Percentiles rank a stretch among this genome's conserved stretches.
Conservation (phyloP, 148 eudicot genomes). For the Spergularia bocconei region DNA sequence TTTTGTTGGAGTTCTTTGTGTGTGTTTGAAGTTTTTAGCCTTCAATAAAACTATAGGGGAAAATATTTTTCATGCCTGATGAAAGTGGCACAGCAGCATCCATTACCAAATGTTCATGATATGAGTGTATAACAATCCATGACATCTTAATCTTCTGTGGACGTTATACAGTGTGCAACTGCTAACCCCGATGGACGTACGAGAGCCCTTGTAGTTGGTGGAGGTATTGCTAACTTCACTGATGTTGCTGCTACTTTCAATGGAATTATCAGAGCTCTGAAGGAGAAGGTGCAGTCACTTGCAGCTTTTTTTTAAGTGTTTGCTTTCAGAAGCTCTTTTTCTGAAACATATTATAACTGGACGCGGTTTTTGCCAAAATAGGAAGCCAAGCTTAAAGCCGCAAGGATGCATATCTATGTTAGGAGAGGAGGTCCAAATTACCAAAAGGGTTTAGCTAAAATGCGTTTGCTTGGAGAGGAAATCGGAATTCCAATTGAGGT, state of each 20-base stretch:
- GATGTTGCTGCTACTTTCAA: constrained; percentile 97
- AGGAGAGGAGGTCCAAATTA: constrained; percentile 99
- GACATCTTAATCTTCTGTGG: background rate
- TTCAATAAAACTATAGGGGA: background rate
- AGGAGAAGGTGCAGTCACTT: constrained; percentile 38
- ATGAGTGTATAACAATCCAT: background rate
- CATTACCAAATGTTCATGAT: background rate
- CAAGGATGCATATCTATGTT: constrained; percentile 85
- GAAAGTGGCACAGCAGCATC: background rate
- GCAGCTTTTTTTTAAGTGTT: background rate
- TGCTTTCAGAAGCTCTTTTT: background rate
- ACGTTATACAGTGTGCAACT: constrained; percentile 77
- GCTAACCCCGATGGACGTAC: constrained; percentile 84
- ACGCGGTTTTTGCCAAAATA: constrained; percentile 12
- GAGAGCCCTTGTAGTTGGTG: constrained; percentile 94
- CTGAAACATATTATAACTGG: background rate
- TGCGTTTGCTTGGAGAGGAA: constrained; percentile 86
- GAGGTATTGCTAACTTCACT: constrained; percentile 96
- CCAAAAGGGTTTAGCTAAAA: constrained; percentile 92
- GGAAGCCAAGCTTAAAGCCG: constrained; percentile 89
- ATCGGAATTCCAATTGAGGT: constrained; percentile 98
- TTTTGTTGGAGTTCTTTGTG: background rate
- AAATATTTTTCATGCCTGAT: background rate
- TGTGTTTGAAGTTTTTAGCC: background rate
- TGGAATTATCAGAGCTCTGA: constrained; percentile 48